Percentiles rank a stretch among this genome's conserved stretches.
These are phyloP conservation scores for Lathyrus tuberosus DNA, from an alignment of 306 rosid species.

Conservation along the genomic window DNA sequence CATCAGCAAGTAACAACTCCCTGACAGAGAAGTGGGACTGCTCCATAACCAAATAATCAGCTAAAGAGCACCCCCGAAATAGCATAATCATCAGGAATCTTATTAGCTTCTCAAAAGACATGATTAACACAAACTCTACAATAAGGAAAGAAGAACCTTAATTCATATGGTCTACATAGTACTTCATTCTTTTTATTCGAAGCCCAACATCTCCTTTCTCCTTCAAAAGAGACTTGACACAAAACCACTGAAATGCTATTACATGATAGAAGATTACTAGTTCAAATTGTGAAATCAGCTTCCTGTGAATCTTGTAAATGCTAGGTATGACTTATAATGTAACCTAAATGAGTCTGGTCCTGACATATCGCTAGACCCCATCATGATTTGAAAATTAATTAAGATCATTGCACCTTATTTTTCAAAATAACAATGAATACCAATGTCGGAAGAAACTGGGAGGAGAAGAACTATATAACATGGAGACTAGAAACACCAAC, in stretches of 20 bases:
- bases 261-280: neutral
- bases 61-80: neutral
- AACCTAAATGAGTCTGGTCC: neutral
- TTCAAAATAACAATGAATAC: neutral
- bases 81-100: neutral
- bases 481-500: neutral
- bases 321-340: neutral
- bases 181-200: neutral
- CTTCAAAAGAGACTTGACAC: neutral
- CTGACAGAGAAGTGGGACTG: neutral
- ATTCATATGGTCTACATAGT: neutral
- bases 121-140: neutral
- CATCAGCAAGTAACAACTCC: neutral
- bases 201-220: slow-evolving; percentile 11
- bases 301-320: neutral
- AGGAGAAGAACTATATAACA: neutral
- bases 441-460: neutral
- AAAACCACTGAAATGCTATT: neutral
- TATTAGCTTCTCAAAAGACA: neutral
- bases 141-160: neutral
- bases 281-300: neutral
- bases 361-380: neutral
- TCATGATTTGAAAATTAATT: neutral
- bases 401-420: neutral
- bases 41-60: neutral